Conservation (phyloP, 176 grass and related monocot species). For the Panicum miliaceum region DNA sequence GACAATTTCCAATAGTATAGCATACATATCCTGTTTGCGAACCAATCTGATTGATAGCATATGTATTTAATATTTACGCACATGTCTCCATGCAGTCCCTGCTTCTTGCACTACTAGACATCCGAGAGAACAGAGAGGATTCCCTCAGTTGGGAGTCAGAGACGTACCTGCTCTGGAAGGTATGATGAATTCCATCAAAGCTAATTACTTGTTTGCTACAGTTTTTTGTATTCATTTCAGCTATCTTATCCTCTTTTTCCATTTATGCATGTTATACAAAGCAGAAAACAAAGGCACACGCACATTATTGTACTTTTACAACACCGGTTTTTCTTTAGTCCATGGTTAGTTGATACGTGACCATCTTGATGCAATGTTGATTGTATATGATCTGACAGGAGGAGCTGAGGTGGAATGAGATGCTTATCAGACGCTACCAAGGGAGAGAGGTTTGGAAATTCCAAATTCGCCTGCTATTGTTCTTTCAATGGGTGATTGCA, state of each 20-base stretch:
- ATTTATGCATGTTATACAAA: slow-evolving; percentile 15
- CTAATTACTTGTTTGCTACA: slow-evolving; percentile 15
- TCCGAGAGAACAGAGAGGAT: slow-evolving; percentile 25
- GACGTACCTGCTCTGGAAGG: slow-evolving; percentile 52
- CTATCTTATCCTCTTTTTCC: slow-evolving; percentile 14
- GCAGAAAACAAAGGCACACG: neutral
- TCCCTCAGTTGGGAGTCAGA: slow-evolving; percentile 45
- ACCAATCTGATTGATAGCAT: neutral
- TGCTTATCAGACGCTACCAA: slow-evolving; percentile 74
- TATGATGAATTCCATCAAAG: slow-evolving; percentile 37
- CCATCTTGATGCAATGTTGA: slow-evolving; percentile 24
- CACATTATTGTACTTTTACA: slow-evolving; percentile 21
- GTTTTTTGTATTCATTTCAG: slow-evolving; percentile 3
- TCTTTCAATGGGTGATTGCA: neutral
- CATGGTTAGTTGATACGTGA: neutral
- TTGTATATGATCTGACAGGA: slow-evolving; percentile 55
- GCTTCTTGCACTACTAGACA: slow-evolving; percentile 59
- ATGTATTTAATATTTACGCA: neutral
- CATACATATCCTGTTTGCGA: neutral
- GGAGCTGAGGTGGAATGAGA: slow-evolving; percentile 76
- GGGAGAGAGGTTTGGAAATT: slow-evolving; percentile 76
- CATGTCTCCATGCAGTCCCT: slow-evolving; percentile 51
- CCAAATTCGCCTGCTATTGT: neutral
- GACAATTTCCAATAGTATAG: neutral
- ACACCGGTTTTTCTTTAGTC: slow-evolving; percentile 26